Evolutionary conservation across 108 stramenopile species (phyloP), one percentile per base, ranked within the genome.

Genomic region (Pelagomonas calceolata): DNA sequence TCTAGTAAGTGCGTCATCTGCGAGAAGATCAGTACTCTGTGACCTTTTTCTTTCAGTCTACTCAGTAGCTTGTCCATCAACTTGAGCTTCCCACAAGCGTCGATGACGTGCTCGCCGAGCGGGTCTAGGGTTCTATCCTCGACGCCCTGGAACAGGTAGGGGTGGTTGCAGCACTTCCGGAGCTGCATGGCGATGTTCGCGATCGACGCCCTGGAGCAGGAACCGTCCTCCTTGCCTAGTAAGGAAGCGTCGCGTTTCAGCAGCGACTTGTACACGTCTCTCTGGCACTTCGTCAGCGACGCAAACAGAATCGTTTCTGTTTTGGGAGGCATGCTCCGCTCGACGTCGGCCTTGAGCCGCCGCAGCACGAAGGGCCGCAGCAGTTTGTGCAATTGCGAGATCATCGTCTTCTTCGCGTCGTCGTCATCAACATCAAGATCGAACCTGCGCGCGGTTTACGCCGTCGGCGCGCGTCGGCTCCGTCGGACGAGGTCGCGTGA

Each of bases 121-220:
- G 44, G 30, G 26, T 31, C 34, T 18, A 69, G 30, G 30, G 17
- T 30, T 18, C 45, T 35, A 33, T 79, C 82, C 77, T 85, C 83
- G 65, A 82, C 79, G 64, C 76, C 75, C 16, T 75, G 71, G 78
- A 86, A 86, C 31, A 86, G 79, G 76, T 85, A 86, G 35, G 95
- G 84, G 80, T 99, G 98, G 75, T 99, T 98, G 76, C 96, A 98
- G 70, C 93, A 95, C 77, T 98, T 98, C 36, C 95, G 75, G 16
- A 96, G 84, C 75, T 96, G 91, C 96, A 97, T 97, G 90, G 94
- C 87, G 32, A 95, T 90, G 81, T 97, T 97, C 74, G 36, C 64
- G 32, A 29, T 44, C 74, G 16, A 12, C 63, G 33, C 35, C 12
- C 4, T 5, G 17, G 43, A 74, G 26, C 36, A 80, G 39, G 9